Evolutionary conservation across 129 eudicot genomes (phyloP).

Genomic region (Tagetes erecta): DNA sequence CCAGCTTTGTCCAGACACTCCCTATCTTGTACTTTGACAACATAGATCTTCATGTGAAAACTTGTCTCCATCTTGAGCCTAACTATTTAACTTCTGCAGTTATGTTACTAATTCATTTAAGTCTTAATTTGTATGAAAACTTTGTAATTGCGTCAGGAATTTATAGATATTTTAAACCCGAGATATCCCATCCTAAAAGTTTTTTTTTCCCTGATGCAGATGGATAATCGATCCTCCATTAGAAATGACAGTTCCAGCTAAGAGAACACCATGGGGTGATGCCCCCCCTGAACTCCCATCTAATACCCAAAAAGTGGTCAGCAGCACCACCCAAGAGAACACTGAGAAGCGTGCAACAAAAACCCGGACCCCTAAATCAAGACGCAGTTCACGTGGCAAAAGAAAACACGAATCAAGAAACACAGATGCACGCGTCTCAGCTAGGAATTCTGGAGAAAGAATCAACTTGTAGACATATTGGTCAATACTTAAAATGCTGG

Average conservation of each 20-base stretch:
- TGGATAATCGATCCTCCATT: constrained; percentile 93
- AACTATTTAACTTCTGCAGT: neutral
- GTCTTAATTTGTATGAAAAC: neutral
- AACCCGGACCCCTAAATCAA: constrained; percentile 59
- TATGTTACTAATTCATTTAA: constrained; percentile 7
- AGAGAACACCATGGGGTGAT: constrained; percentile 95
- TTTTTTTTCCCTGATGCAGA: constrained; percentile 44
- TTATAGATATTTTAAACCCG: neutral
- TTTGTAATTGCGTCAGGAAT: constrained; percentile 7
- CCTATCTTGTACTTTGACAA: neutral
- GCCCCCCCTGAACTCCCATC: constrained; percentile 79
- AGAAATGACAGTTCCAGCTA: constrained; percentile 86
- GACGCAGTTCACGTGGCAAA: constrained; percentile 62
- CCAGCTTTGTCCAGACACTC: neutral
- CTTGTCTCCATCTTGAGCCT: constrained; percentile 9
- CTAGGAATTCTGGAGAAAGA: constrained; percentile 40
- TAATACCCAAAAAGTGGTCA: constrained; percentile 31
- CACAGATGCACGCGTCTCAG: constrained; percentile 50
- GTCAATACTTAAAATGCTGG: constrained; percentile 13
- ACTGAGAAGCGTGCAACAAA: constrained; percentile 62
- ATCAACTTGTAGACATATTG: constrained; percentile 20
- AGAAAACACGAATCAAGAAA: constrained; percentile 58
- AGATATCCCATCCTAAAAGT: neutral
- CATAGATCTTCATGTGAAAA: neutral
- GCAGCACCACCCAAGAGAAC: constrained; percentile 39